Evolutionary conservation across 768 basidiomycete genomes (phyloP).

Genomic region (Lyophyllum decastes): DNA sequence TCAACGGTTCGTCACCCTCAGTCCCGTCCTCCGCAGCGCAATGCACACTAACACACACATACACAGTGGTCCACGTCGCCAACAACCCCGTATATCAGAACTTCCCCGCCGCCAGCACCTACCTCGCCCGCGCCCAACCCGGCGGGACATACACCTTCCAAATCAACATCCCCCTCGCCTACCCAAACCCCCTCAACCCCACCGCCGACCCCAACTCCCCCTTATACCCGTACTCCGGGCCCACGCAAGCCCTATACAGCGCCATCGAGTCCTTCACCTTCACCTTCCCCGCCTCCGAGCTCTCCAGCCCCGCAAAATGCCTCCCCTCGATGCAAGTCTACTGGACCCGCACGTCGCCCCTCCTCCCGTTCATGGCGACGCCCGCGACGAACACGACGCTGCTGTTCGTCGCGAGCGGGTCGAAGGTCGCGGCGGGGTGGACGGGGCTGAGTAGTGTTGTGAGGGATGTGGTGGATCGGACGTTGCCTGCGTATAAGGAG

Average conservation of each 20-base stretch:
- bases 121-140: constrained; percentile 11
- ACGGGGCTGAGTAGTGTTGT: background rate
- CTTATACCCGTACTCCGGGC: constrained; percentile 13
- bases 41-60: background rate
- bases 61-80: constrained; percentile 18
- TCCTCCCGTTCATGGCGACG: constrained; percentile 17
- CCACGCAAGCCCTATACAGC: constrained; percentile 14
- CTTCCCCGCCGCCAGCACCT: constrained; percentile 10
- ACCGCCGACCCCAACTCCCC: constrained; percentile 14
- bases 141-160: constrained; percentile 17
- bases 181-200: constrained; percentile 22
- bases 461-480: constrained; percentile 8
- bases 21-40: background rate
- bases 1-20: constrained; percentile 9
- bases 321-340: constrained; percentile 14
- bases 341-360: constrained; percentile 17
- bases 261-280: constrained; percentile 22
- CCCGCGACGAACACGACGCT: constrained; percentile 9
- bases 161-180: constrained; percentile 16
- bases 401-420: constrained; percentile 9
- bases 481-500: constrained; percentile 12
- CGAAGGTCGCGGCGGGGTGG: constrained; percentile 7
- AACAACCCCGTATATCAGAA: constrained; percentile 20
- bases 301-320: background rate
- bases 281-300: constrained; percentile 13